phyloP scores from a whole-genome alignment of 768 basidiomycete species.

The Dacryopinax primogenitus region DNA sequence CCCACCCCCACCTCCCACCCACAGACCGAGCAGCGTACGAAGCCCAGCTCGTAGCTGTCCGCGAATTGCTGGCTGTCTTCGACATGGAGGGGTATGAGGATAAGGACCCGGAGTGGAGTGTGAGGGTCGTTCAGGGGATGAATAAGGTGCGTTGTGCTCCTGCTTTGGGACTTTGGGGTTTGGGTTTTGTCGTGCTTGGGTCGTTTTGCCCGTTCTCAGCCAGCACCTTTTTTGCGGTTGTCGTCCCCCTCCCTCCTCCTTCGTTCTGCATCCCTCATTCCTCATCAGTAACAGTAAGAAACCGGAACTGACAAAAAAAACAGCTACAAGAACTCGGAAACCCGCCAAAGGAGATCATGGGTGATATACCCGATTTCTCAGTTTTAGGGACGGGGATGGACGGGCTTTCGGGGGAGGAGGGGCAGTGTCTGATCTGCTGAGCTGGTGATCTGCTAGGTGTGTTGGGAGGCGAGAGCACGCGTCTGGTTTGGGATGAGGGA shows the following conservation, averaged over 20 bases:
- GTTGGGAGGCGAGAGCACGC: too few species aligned
- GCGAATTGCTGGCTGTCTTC: not conserved
- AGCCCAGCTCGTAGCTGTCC: not conserved
- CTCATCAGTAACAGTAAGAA: too few species aligned
- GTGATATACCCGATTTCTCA: not conserved
- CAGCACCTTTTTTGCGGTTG: too few species aligned
- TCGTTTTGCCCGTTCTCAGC: not conserved
- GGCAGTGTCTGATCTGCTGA: not conserved
- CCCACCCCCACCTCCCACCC: not conserved
- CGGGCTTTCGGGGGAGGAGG: not conserved
- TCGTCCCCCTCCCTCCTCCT: too few species aligned
- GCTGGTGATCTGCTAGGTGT: too few species aligned
- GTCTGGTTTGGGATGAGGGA: too few species aligned
- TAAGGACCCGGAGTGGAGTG: not conserved
- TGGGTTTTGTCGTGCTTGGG: not conserved
- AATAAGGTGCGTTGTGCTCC: not conserved
- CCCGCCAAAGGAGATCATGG: constrained; percentile 3
- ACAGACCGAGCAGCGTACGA: not conserved
- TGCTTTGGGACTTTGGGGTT: not conserved
- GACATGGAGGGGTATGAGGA: not conserved
- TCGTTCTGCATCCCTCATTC: too few species aligned
- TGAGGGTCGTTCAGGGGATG: not conserved
- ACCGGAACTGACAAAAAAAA: not conserved
- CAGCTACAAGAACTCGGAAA: not conserved
- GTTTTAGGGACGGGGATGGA: not conserved